Evolutionary conservation across 2,329 filamentous ascomycete genomes (phyloP).

Genomic region (Colletotrichum viniferum): DNA sequence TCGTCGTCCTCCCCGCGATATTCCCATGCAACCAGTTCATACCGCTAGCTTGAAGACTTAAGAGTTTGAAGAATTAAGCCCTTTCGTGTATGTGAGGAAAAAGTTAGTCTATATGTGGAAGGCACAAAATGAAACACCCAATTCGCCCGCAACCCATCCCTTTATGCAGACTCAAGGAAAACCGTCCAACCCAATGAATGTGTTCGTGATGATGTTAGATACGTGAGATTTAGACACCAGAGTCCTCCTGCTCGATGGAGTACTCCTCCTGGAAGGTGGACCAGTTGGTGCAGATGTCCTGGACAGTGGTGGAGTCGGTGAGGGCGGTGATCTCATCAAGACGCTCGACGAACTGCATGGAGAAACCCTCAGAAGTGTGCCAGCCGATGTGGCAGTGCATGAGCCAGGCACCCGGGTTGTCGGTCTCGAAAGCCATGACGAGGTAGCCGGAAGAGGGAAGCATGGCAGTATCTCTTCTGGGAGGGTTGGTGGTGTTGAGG

Average conservation of each 20-base stretch:
- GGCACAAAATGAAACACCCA: not conserved
- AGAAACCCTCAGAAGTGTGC: conserved; percentile 26
- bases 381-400: conserved; percentile 49
- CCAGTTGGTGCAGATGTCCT: conserved; percentile 21
- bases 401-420: conserved; percentile 55
- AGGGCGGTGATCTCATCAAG: conserved; percentile 17
- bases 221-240: conserved; percentile 19
- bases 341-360: conserved; percentile 27
- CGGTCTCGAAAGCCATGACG: conserved; percentile 52
- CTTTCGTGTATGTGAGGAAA: not conserved
- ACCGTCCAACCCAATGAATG: not conserved
- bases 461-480: conserved; percentile 56
- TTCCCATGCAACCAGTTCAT: not conserved
- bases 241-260: conserved; percentile 24
- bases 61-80: not conserved
- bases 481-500: conserved; percentile 43
- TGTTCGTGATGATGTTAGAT: not conserved
- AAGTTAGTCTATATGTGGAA: not conserved
- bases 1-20: not conserved
- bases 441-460: conserved; percentile 48
- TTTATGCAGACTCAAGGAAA: not conserved
- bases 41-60: not conserved
- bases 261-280: not conserved
- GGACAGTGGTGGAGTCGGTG: conserved; percentile 9
- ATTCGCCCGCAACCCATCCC: not conserved